phyloP scores from a whole-genome alignment of 768 basidiomycete genomes.

The Russula griseocarnosa region DNA sequence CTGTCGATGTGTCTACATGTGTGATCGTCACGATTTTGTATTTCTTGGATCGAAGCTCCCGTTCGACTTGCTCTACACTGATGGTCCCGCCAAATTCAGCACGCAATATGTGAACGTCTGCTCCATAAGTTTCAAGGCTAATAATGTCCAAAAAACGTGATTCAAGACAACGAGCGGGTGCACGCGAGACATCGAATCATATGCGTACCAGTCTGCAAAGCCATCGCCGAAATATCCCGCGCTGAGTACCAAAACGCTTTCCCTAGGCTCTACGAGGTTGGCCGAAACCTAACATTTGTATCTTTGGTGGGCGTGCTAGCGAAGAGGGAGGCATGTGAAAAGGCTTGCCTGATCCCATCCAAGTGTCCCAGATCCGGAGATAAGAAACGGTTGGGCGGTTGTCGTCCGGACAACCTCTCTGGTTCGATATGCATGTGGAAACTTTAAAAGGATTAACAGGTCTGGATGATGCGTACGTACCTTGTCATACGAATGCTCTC shows the following conservation, averaged over 20 bases:
- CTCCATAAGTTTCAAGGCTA: constrained; percentile 85
- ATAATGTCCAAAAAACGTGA: constrained; percentile 31
- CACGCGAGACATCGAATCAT: not conserved
- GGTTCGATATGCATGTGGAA: constrained; percentile 2
- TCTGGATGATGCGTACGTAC: constrained; percentile 36
- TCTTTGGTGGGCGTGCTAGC: not conserved
- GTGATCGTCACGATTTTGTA: constrained; percentile 92
- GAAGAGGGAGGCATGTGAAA: constrained; percentile 7
- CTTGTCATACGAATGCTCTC: constrained; percentile 84
- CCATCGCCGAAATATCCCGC: constrained; percentile 94
- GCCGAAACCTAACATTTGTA: constrained; percentile 60
- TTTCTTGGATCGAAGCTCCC: constrained; percentile 68
- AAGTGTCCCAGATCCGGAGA: constrained; percentile 91
- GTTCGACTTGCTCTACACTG: constrained; percentile 52
- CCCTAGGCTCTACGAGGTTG: constrained; percentile 82
- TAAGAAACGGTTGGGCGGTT: constrained; percentile 83
- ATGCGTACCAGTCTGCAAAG: constrained; percentile 75
- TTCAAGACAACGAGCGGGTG: not conserved
- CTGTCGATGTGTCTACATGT: constrained; percentile 91
- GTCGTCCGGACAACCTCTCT: constrained; percentile 77
- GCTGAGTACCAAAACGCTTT: constrained; percentile 77
- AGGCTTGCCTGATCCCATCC: constrained; percentile 86
- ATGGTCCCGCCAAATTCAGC: constrained; percentile 82
- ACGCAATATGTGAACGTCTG: constrained; percentile 76
- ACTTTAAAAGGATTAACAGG: not conserved